These are phyloP conservation scores for Microsporum audouinii DNA, from an alignment of 2,329 filamentous ascomycete species.

Conservation along the genomic window DNA sequence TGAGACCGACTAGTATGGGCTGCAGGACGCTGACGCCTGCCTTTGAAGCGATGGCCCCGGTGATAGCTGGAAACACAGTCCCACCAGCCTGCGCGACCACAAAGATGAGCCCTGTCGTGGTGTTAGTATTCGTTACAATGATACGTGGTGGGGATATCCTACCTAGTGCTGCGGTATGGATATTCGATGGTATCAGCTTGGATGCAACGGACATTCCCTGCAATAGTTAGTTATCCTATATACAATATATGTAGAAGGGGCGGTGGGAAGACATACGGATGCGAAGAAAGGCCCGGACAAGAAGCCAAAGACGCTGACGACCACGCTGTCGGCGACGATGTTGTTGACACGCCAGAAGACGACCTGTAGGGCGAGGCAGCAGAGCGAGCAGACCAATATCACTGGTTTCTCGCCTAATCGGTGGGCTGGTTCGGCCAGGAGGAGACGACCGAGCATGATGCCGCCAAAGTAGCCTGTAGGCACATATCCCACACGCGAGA, in stretches of 20 bases:
- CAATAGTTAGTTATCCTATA: neutral
- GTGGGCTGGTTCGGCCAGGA: slow-evolving; percentile 50
- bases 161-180: slow-evolving; percentile 41
- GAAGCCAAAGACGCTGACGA: slow-evolving; percentile 46
- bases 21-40: slow-evolving; percentile 41
- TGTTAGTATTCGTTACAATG: neutral
- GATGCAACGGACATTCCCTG: slow-evolving; percentile 45
- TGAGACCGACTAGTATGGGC: slow-evolving; percentile 41
- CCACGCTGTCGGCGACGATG: slow-evolving; percentile 41
- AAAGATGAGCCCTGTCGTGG: slow-evolving; percentile 39
- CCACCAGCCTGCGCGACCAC: slow-evolving; percentile 47
- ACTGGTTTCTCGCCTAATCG: slow-evolving; percentile 48
- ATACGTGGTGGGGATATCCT: slow-evolving; percentile 10
- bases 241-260: neutral
- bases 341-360: slow-evolving; percentile 46
- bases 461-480: slow-evolving; percentile 51
- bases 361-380: slow-evolving; percentile 45
- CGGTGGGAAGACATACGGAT: slow-evolving; percentile 30
- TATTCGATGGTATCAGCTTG: slow-evolving; percentile 40
- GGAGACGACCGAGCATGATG: slow-evolving; percentile 43
- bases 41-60: slow-evolving; percentile 40
- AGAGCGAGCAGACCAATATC: slow-evolving; percentile 43
- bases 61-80: slow-evolving; percentile 45
- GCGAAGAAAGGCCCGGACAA: slow-evolving; percentile 50
- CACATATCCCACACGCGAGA: slow-evolving; percentile 51